A percentile compares a stretch with the other conserved stretches of the same genome.
These are phyloP conservation scores for Xylaria bambusicola DNA, from an alignment of 495 filamentous ascomycete species.

Conservation along the genomic window DNA sequence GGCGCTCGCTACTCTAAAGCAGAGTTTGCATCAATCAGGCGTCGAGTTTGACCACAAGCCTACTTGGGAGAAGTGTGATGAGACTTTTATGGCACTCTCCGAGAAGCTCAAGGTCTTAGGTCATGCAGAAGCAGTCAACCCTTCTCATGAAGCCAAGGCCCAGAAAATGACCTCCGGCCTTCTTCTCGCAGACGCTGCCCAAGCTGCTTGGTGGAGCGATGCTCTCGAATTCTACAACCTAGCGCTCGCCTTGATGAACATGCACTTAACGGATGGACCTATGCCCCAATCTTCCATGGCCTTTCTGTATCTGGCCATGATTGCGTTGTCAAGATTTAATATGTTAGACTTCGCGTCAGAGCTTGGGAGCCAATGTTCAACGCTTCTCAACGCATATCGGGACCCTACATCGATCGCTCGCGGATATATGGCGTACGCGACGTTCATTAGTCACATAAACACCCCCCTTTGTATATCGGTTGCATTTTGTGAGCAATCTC, in stretches of 20 bases:
- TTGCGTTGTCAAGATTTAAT: conserved; percentile 71
- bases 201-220: conserved; percentile 84
- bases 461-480: conserved; percentile 61
- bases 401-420: conserved; percentile 71
- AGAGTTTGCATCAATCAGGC: conserved; percentile 67
- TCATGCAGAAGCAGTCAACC: conserved; percentile 54
- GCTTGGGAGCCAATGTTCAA: conserved; percentile 64
- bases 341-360: conserved; percentile 68
- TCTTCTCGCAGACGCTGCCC: conserved; percentile 73
- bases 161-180: conserved; percentile 66
- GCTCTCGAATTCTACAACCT: conserved; percentile 74
- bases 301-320: conserved; percentile 73
- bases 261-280: conserved; percentile 63
- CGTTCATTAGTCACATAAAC: conserved; percentile 75
- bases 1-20: conserved; percentile 67
- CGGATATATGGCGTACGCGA: conserved; percentile 69
- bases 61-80: conserved; percentile 74
- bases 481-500: conserved; percentile 63
- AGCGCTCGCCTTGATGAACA: conserved; percentile 68
- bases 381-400: conserved; percentile 64
- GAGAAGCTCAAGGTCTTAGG: conserved; percentile 61
- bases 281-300: conserved; percentile 77
- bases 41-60: conserved; percentile 64
- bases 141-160: conserved; percentile 53
- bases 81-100: conserved; percentile 63